Conservation (phyloP, 108 stramenopile genomes). For the Stephanodiscus triporus region DNA sequence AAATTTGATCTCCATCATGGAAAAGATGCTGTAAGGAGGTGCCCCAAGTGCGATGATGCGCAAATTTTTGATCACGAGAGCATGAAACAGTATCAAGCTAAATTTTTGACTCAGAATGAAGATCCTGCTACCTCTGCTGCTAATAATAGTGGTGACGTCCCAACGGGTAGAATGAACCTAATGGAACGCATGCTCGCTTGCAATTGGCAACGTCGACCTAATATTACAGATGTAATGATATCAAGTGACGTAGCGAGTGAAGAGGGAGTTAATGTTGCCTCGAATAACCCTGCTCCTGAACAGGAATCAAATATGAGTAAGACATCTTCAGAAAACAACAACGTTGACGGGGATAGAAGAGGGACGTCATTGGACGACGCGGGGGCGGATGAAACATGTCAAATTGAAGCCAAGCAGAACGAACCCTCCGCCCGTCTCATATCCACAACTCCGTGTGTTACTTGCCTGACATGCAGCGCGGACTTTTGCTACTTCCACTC, state of each 20-base stretch:
- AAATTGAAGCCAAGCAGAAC: constrained; percentile 13
- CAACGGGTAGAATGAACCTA: background rate
- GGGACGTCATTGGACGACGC: too few species aligned
- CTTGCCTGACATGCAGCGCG: constrained; percentile 37
- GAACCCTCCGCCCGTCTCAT: background rate
- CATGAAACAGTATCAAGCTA: constrained; percentile 29
- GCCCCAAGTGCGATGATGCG: constrained; percentile 51
- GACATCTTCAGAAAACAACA: too few species aligned
- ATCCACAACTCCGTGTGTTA: constrained; percentile 41
- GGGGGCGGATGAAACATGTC: too few species aligned
- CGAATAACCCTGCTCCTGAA: background rate
- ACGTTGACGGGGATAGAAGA: too few species aligned
- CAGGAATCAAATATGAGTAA: too few species aligned
- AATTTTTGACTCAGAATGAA: constrained; percentile 5
- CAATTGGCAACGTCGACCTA: background rate
- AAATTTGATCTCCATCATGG: constrained; percentile 46
- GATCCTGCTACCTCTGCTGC: background rate
- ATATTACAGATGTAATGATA: background rate
- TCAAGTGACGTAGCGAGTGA: background rate
- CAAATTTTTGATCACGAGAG: constrained; percentile 37
- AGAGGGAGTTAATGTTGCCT: background rate
- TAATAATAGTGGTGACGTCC: background rate
- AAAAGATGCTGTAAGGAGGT: constrained; percentile 49
- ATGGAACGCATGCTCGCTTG: constrained; percentile 9
- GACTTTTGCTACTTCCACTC: constrained; percentile 65